These are phyloP conservation scores for Saccharomyces hybrid DNA, from an alignment of 1,139 yeast genomes.

Conservation along the genomic window DNA sequence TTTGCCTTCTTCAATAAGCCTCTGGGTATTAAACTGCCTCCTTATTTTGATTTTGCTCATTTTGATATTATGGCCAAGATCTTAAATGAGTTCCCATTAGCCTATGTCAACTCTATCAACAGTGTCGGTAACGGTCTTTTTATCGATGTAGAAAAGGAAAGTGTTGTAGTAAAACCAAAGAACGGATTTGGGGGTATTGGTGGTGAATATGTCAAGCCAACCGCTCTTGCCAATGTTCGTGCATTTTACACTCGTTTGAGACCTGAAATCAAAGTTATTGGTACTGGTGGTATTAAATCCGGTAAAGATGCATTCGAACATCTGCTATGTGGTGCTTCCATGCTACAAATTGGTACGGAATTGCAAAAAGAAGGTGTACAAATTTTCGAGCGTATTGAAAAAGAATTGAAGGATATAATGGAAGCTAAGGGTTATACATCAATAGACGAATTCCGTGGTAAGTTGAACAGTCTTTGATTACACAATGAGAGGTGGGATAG, in stretches of 20 bases:
- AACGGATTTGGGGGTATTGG: constrained; percentile 30
- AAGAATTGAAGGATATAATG: constrained; percentile 23
- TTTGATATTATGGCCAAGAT: constrained; percentile 24
- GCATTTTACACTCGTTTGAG: constrained; percentile 28
- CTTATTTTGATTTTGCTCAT: constrained; percentile 29
- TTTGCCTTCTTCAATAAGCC: constrained; percentile 26
- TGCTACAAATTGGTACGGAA: constrained; percentile 28
- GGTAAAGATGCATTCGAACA: constrained; percentile 30
- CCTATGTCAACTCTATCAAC: constrained; percentile 27
- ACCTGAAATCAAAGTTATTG: constrained; percentile 24
- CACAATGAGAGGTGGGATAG: background rate
- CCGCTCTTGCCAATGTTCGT: constrained; percentile 29
- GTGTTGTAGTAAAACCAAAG: constrained; percentile 28
- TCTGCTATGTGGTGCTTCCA: constrained; percentile 27
- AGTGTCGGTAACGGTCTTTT: constrained; percentile 28
- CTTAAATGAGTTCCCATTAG: constrained; percentile 22
- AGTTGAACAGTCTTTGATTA: constrained; percentile 16
- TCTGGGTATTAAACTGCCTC: constrained; percentile 27
- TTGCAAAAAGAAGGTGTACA: constrained; percentile 23
- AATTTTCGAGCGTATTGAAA: constrained; percentile 21
- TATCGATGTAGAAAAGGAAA: constrained; percentile 23
- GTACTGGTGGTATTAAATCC: constrained; percentile 27
- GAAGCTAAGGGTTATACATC: constrained; percentile 22
- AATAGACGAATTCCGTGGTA: constrained; percentile 29
- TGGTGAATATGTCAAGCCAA: constrained; percentile 29